These are phyloP conservation scores for Hortaea werneckii DNA, from an alignment of 2,329 filamentous ascomycete species.

Conservation along the genomic window DNA sequence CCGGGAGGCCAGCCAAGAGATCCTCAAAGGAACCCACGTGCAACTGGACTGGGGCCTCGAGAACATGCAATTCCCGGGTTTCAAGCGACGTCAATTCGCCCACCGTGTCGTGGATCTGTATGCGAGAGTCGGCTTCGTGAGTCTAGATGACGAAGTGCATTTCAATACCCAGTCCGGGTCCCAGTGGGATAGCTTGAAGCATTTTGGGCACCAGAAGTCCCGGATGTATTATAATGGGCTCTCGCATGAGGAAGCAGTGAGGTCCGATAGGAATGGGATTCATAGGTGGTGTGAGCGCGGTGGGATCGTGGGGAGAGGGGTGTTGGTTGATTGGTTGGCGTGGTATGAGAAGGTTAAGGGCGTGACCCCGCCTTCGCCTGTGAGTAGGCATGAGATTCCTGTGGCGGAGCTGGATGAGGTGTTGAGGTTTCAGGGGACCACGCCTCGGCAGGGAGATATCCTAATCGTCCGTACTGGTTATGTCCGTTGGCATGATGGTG, in stretches of 20 bases:
- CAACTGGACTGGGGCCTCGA: neutral
- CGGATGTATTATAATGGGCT: slow-evolving; percentile 1
- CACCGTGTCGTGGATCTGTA: neutral
- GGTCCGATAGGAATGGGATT: slow-evolving; percentile 7
- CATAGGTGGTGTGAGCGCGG: slow-evolving; percentile 42
- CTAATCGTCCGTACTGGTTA: slow-evolving; percentile 45
- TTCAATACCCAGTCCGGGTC: slow-evolving; percentile 1
- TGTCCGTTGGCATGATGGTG: slow-evolving; percentile 13
- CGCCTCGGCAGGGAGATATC: slow-evolving; percentile 41
- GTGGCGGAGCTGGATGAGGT: slow-evolving; percentile 31
- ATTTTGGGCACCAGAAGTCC: neutral
- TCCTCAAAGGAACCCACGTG: neutral
- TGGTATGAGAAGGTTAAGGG: slow-evolving; percentile 30
- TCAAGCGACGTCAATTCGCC: neutral
- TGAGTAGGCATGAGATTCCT: slow-evolving; percentile 36
- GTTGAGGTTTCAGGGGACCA: slow-evolving; percentile 15
- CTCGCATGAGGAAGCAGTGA: neutral
- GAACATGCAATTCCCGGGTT: slow-evolving; percentile 1
- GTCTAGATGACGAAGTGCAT: neutral
- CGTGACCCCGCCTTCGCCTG: slow-evolving; percentile 42
- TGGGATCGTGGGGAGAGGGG: slow-evolving; percentile 43
- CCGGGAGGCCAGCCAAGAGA: neutral
- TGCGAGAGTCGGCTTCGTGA: neutral
- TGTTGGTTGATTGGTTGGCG: slow-evolving; percentile 42
- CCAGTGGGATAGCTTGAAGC: slow-evolving; percentile 1